Evolutionary conservation across 1,284 basidiomycete species (phyloP).

Genomic region (Gastroboletus turbinatus): DNA sequence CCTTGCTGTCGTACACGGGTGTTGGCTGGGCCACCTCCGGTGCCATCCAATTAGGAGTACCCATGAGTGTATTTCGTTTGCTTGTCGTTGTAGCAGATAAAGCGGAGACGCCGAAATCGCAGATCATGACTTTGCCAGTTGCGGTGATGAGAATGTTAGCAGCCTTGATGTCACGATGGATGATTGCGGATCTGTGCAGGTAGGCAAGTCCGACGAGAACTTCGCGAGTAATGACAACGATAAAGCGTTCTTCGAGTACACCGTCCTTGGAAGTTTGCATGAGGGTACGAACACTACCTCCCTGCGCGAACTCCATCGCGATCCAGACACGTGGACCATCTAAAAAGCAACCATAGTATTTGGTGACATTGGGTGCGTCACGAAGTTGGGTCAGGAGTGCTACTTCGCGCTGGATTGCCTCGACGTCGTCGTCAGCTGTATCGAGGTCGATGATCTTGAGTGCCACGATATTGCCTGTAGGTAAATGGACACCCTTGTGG

Average conservation of each 20-base stretch:
- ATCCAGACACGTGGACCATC: slow-evolving; percentile 98
- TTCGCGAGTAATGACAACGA: slow-evolving; percentile 87
- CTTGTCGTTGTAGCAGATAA: slow-evolving; percentile 83
- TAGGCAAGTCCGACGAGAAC: slow-evolving; percentile 84
- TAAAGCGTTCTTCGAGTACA: slow-evolving; percentile 87
- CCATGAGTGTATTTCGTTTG: slow-evolving; percentile 93
- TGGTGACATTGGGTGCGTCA: slow-evolving; percentile 88
- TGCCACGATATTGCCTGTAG: slow-evolving; percentile 85
- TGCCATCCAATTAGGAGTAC: slow-evolving; percentile 99
- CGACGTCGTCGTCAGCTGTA: slow-evolving; percentile 94
- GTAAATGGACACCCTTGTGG: slow-evolving; percentile 87
- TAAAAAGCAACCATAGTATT: slow-evolving; percentile 95
- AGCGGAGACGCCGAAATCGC: slow-evolving; percentile 97
- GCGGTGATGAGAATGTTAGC: slow-evolving; percentile 92
- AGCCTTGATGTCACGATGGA: slow-evolving; percentile 96
- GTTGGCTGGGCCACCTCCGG: slow-evolving; percentile 92
- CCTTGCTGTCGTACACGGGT: slow-evolving; percentile 89
- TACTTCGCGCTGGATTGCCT: slow-evolving; percentile 95
- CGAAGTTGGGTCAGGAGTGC: slow-evolving; percentile 88
- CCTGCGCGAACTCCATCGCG: slow-evolving; percentile 97
- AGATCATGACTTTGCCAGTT: slow-evolving; percentile 87
- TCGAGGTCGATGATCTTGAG: slow-evolving; percentile 99
- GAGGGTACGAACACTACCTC: slow-evolving; percentile 91
- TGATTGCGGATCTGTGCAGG: slow-evolving; percentile 91
- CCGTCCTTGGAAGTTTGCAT: slow-evolving; percentile 83